Conservation (phyloP, 768 basidiomycete species). For the Tricholomella constricta region DNA sequence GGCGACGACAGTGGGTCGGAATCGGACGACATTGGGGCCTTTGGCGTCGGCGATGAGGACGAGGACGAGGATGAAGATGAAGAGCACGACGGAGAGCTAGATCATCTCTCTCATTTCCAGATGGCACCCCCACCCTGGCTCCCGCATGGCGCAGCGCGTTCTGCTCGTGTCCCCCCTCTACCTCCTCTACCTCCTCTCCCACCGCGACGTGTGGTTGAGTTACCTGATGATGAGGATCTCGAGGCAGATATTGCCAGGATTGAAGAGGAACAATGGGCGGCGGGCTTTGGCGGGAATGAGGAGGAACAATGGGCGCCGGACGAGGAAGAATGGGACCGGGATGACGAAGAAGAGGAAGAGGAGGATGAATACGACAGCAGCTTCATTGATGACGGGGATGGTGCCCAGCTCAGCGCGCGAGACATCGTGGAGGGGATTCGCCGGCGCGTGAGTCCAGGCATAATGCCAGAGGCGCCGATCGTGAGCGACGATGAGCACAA, state of each 20-base stretch:
- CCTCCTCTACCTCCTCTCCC: too few relatives aligned
- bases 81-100: too few relatives aligned
- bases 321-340: constrained; percentile 13
- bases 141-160: too few relatives aligned
- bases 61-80: not conserved
- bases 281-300: constrained; percentile 8
- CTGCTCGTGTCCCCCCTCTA: too few relatives aligned
- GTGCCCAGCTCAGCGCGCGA: not conserved
- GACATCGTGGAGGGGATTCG: not conserved
- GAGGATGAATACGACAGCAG: constrained; percentile 52
- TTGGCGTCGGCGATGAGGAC: constrained; percentile 3
- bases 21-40: not conserved
- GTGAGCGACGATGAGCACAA: constrained; percentile 6
- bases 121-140: too few relatives aligned
- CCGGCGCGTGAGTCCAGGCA: not conserved
- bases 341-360: constrained; percentile 23
- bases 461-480: not conserved
- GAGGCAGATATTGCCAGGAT: not conserved
- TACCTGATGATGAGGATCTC: too few relatives aligned
- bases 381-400: constrained; percentile 56
- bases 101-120: too few relatives aligned
- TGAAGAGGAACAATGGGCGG: constrained; percentile 18
- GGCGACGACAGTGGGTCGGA: not conserved
- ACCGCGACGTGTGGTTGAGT: too few relatives aligned
- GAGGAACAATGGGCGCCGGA: constrained; percentile 17